These are phyloP conservation scores for Phytopythium mirpurense DNA, from an alignment of 352 stramenopile species.

Conservation along the genomic window DNA sequence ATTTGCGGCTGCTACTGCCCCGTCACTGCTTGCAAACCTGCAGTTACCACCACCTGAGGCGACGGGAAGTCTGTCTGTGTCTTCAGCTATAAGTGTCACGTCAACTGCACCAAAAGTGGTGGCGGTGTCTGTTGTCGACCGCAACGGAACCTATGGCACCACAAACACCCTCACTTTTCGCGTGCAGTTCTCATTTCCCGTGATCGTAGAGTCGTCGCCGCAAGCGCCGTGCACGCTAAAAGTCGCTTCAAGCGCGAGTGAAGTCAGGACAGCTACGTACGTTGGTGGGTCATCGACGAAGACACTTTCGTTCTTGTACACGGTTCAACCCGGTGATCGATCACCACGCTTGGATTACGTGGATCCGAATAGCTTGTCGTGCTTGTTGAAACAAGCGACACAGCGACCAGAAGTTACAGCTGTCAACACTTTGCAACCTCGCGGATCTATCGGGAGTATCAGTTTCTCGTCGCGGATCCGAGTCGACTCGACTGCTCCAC, in stretches of 20 bases:
- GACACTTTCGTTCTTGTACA: slow-evolving; percentile 53
- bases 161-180: slow-evolving; percentile 30
- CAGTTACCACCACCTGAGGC: slow-evolving; percentile 27
- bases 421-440: slow-evolving; percentile 31
- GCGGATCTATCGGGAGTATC: slow-evolving; percentile 39
- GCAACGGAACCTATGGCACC: slow-evolving; percentile 42
- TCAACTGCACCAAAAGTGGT: slow-evolving; percentile 37
- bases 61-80: slow-evolving; percentile 30
- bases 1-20: slow-evolving; percentile 39
- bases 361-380: slow-evolving; percentile 33
- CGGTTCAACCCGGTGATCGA: slow-evolving; percentile 37
- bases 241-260: slow-evolving; percentile 31
- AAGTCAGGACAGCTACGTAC: slow-evolving; percentile 32
- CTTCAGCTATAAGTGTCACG: slow-evolving; percentile 27
- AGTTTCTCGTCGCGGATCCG: slow-evolving; percentile 25
- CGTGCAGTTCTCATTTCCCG: slow-evolving; percentile 49
- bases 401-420: slow-evolving; percentile 31
- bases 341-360: slow-evolving; percentile 44
- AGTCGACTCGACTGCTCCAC: slow-evolving; percentile 38
- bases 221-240: slow-evolving; percentile 29
- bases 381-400: slow-evolving; percentile 45
- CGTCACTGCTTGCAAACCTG: slow-evolving; percentile 19
- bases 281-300: slow-evolving; percentile 40
- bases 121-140: slow-evolving; percentile 18
- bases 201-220: slow-evolving; percentile 21